Evolutionary conservation across 1,284 basidiomycete genomes (phyloP).

Genomic region (Papiliotrema fonsecae): DNA sequence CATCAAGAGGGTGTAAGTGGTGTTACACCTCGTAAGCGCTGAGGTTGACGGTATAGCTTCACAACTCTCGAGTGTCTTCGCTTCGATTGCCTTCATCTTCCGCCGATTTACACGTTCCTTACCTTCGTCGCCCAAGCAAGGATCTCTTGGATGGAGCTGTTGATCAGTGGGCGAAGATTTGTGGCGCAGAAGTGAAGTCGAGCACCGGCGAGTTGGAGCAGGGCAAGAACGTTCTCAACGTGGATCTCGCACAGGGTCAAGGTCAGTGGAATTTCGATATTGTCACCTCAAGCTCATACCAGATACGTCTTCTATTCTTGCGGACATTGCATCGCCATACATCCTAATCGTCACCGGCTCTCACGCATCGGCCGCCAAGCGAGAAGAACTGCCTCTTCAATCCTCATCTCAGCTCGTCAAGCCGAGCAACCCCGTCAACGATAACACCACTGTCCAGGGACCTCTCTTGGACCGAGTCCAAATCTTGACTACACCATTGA

Average conservation of each 20-base stretch:
- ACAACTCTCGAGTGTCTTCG: constrained; percentile 27
- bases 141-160: constrained; percentile 22
- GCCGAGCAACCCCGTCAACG: neutral
- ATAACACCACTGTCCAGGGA: constrained; percentile 25
- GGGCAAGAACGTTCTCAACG: constrained; percentile 18
- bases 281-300: neutral
- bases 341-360: constrained; percentile 40
- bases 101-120: constrained; percentile 35
- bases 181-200: constrained; percentile 29
- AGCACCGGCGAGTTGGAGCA: constrained; percentile 7
- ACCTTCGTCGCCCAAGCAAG: constrained; percentile 22
- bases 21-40: constrained; percentile 12
- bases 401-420: constrained; percentile 5
- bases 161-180: constrained; percentile 31
- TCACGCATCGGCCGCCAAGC: constrained; percentile 12
- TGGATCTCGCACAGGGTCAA: constrained; percentile 14
- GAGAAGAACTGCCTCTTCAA: constrained; percentile 29
- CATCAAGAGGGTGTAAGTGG: constrained; percentile 30
- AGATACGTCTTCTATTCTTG: constrained; percentile 4
- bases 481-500: constrained; percentile 72
- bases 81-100: constrained; percentile 14
- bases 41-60: constrained; percentile 24
- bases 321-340: constrained; percentile 4
- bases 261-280: constrained; percentile 15
- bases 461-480: constrained; percentile 61